phyloP scores from a whole-genome alignment of 1,139 yeast genomes.

The Kodamaea anthophila region DNA sequence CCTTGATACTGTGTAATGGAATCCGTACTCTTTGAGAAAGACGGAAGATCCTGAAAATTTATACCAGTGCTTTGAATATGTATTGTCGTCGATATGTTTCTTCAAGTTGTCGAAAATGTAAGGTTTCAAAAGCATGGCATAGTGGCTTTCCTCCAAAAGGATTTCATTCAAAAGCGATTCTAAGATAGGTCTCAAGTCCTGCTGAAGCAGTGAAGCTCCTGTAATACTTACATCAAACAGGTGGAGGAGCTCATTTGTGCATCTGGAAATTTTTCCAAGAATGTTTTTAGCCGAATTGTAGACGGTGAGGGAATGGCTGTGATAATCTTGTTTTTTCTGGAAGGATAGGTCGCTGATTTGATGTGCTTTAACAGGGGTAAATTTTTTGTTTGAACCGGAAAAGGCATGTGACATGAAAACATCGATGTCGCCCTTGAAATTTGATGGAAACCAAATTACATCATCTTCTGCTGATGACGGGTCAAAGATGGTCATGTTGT shows the following conservation, averaged over 20 bases:
- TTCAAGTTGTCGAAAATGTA: constrained; percentile 12
- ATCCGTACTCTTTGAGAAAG: constrained; percentile 36
- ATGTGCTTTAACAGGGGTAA: neutral
- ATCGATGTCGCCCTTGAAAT: constrained; percentile 7
- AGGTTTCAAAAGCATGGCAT: constrained; percentile 11
- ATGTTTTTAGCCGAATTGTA: constrained; percentile 8
- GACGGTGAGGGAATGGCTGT: constrained; percentile 7
- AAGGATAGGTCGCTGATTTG: neutral
- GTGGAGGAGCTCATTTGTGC: constrained; percentile 6
- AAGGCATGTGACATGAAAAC: constrained; percentile 7
- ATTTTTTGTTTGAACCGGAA: too few relatives aligned
- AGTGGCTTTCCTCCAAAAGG: constrained; percentile 9
- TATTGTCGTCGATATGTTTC: constrained; percentile 18
- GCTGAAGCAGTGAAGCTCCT: constrained; percentile 7
- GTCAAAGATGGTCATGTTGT: too few relatives aligned
- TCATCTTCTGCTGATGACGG: too few relatives aligned
- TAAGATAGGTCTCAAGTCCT: constrained; percentile 8
- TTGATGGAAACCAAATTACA: constrained; percentile 7
- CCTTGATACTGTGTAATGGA: constrained; percentile 32
- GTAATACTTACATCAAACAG: constrained; percentile 8
- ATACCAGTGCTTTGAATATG: constrained; percentile 30
- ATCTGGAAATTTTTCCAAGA: constrained; percentile 6
- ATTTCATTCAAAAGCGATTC: constrained; percentile 7
- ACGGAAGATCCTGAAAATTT: constrained; percentile 36
- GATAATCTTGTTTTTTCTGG: constrained; percentile 3